Evolutionary conservation across 2,329 filamentous ascomycete genomes (phyloP), one percentile per base, ranked within the genome.

Genomic region (Fusarium palustre): DNA sequence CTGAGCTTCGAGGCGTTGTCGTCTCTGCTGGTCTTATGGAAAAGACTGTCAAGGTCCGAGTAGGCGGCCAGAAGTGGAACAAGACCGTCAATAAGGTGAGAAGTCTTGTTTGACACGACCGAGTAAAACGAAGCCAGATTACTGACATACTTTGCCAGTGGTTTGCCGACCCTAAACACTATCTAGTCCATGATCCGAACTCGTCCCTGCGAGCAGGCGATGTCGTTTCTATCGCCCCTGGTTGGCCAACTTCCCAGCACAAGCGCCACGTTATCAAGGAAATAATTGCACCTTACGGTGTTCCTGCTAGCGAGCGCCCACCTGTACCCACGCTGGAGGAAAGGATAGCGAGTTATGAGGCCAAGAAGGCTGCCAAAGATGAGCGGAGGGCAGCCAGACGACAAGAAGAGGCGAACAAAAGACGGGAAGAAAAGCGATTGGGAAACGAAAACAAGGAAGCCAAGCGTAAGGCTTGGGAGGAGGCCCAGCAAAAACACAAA

Each of bases 181-280:
- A 91, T 76, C 87, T 95, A 31, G 92, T 94, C 38, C 91, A 93
- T 82, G 92, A 96, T 79, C 92, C 92, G 30, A 88, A 88, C 78
- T 87, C 89, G 71, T 93, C 91, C 28, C 85, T 94, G 38, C 86
- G 89, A 60, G 86, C 87, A 52, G 92, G 92, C 76, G 92, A 96
- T 78, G 87, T 95, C 5, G 88, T 96, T 30, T 85, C 88, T 66
- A 92, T 95, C 72, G 83, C 84, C 10, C 85, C 88, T 7, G 90
- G 89, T 59, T 90, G 86, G 85, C 87, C 88, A 54, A 87, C 87
- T 9, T 89, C 87, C 41, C 88, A 88, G 66, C 81, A 84, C 67
- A 92, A 94, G 73, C 87, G 88, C 28, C 91, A 95, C 74, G 89
- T 94, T 36, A 89, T 96, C 30, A 89, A 90, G 69, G 83, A 86